These are phyloP conservation scores for Solidago caesia DNA, from an alignment of 129 eudicot species.

Conservation along the genomic window DNA sequence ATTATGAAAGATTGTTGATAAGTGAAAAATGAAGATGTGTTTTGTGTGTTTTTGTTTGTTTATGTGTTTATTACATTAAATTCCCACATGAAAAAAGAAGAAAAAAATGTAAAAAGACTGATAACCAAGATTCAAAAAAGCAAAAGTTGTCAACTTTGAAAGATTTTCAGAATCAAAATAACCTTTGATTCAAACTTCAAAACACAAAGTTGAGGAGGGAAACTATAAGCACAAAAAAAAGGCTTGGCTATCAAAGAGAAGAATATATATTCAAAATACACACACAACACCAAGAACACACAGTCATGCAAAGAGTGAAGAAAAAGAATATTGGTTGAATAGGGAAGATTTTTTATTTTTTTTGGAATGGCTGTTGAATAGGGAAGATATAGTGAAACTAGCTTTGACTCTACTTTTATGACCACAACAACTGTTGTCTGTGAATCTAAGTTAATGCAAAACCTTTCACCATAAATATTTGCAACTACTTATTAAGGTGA, in stretches of 20 bases:
- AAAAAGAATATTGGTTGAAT: constrained; percentile 9
- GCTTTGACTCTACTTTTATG: constrained; percentile 10
- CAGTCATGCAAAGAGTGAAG: constrained; percentile 20
- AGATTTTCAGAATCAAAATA: constrained; percentile 41
- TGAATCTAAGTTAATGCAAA: constrained; percentile 26
- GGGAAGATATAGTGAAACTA: not conserved
- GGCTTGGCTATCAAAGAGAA: constrained; percentile 17
- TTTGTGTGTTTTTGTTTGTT: constrained; percentile 10
- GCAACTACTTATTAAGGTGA: constrained; percentile 31
- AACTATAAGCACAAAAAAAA: constrained; percentile 27
- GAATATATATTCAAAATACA: constrained; percentile 34
- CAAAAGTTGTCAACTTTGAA: constrained; percentile 41
- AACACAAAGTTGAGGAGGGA: constrained; percentile 38
- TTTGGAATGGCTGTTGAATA: not conserved
- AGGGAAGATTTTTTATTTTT: not conserved
- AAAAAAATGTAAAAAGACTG: constrained; percentile 32
- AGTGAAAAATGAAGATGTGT: constrained; percentile 13
- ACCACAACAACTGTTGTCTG: constrained; percentile 3
- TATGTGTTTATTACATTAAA: constrained; percentile 26
- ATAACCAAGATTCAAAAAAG: constrained; percentile 41
- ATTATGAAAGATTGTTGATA: not conserved
- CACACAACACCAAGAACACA: constrained; percentile 39
- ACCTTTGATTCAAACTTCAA: constrained; percentile 52
- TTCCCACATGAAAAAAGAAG: constrained; percentile 29
- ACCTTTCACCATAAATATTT: constrained; percentile 30